Conservation (phyloP, 148 eudicot genomes). For the Pharnaceum exiguum region DNA sequence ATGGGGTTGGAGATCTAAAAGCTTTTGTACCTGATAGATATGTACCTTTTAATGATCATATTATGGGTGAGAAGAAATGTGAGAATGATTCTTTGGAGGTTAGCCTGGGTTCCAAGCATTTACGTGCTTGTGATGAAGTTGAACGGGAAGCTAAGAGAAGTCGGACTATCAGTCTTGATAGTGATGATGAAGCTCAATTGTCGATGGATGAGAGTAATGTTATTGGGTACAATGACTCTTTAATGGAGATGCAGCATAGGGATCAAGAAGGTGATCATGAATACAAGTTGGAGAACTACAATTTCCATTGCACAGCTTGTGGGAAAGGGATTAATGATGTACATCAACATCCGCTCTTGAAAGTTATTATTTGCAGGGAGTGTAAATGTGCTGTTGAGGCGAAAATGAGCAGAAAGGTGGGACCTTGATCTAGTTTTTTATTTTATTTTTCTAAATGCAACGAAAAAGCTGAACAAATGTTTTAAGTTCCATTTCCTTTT, state of each 20-base stretch:
- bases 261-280: constrained; percentile 23
- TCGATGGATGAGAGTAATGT: constrained; percentile 16
- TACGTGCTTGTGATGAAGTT: constrained; percentile 35
- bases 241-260: constrained; percentile 12
- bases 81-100: constrained; percentile 20
- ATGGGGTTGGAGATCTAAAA: constrained; percentile 19
- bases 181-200: constrained; percentile 31
- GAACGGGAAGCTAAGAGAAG: constrained; percentile 36
- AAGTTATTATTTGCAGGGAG: constrained; percentile 57
- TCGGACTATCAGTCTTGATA: constrained; percentile 22
- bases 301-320: constrained; percentile 66
- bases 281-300: constrained; percentile 14
- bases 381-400: constrained; percentile 53
- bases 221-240: constrained; percentile 1
- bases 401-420: constrained; percentile 45
- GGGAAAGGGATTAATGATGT: constrained; percentile 35
- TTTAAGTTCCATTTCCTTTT: too few species aligned
- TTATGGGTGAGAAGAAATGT: constrained; percentile 11
- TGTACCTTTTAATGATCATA: constrained; percentile 17
- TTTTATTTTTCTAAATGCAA: too few species aligned
- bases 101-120: constrained; percentile 44
- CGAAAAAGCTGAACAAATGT: too few species aligned
- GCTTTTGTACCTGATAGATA: constrained; percentile 16
- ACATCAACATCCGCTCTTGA: constrained; percentile 57
- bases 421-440: not conserved